Base-by-base conservation (phyloP, 371 early-diverging fungal genomes). In the Mucor indicus region DNA sequence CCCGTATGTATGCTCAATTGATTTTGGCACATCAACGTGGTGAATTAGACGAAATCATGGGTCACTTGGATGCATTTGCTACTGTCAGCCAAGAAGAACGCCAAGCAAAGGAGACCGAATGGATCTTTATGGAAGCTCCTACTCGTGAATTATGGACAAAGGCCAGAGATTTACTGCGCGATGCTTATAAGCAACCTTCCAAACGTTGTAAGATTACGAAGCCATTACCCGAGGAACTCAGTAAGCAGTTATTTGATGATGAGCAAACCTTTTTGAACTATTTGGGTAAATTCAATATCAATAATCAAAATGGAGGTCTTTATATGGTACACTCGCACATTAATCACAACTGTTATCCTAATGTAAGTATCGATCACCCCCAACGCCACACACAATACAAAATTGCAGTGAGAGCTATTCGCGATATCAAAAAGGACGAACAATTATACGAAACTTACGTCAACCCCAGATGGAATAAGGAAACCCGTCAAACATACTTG, bases 301-400 rank as follows among this genome's bases (percentile, higher is more conserved):
- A 84, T 57, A 82, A 84, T 52, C 85, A 84, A 53, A 79, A 78
- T 38, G 85, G 85, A 36, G 85, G 85, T 41, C 57, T 84, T 57
- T 84, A 81, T 52, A 57, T 82, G 19, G 63, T 82, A 20, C 85
- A 84, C 22, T 80, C 83, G 0, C 77, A 79, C 10, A 67, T 82
- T 57, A 82, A 82, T 50, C 83, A 82, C 40, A 72, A 69, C 39
- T 82, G 83, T 31, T 32, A 59, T 9, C 83, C 83, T 15, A 80
- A 79, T 36, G 71, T 79, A 24, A 55, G 71, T 38, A 80, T 82
- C 44, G 83, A 80, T 39, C 67, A 80, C 46, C 75, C 75, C 32
- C 57, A 57, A 25, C 67, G 63, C 15, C 63, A 76, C 2, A 43
- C 49, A 7, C 77, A 79, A 49, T 82, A 82, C 56, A 74, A 73